A percentile compares a stretch with the other conserved stretches of the same genome.
phyloP scores from a whole-genome alignment of 2,329 filamentous ascomycete species.

The Penicillium brasilianum region DNA sequence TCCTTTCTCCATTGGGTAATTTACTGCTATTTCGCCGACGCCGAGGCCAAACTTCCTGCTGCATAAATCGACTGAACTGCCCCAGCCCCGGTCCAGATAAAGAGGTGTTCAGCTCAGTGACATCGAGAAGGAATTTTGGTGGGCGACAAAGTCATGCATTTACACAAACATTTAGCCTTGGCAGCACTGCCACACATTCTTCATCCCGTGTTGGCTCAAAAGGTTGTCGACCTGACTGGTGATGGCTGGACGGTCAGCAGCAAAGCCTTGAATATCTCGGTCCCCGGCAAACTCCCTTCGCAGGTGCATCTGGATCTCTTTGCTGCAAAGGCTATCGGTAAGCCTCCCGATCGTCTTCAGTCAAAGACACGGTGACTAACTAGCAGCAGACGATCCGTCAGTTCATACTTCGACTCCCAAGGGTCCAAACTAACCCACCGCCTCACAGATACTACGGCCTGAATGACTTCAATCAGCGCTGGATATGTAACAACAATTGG shows the following conservation, averaged over 20 bases:
- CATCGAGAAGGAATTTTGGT: no score
- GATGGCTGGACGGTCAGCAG: conserved; percentile 55
- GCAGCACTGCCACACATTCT: conserved; percentile 25
- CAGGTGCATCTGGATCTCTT: conserved; percentile 65
- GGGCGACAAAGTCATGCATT: conserved; percentile 25
- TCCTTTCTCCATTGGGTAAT: conserved; percentile 9
- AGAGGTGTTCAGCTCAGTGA: background rate
- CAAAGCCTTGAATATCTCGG: conserved; percentile 54
- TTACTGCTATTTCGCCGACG: conserved; percentile 3
- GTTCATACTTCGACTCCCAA: conserved; percentile 14
- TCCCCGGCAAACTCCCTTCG: conserved; percentile 61
- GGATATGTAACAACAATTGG: conserved; percentile 65
- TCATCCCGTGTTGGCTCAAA: conserved; percentile 29
- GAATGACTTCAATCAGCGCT: conserved; percentile 65
- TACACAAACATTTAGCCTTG: conserved; percentile 22
- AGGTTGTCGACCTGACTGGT: conserved; percentile 50
- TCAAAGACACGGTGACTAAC: conserved; percentile 5
- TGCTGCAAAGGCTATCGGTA: conserved; percentile 58
- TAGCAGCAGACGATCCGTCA: conserved; percentile 40
- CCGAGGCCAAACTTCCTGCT: conserved; percentile 1
- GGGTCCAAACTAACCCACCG: background rate
- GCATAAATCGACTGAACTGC: conserved; percentile 6
- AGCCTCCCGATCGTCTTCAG: conserved; percentile 30
- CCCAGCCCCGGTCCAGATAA: background rate
- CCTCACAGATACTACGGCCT: conserved; percentile 55